Percentiles rank a stretch among this genome's conserved stretches.
phyloP scores from a whole-genome alignment of 2,329 filamentous ascomycete species.

The Gremmenia infestans region DNA sequence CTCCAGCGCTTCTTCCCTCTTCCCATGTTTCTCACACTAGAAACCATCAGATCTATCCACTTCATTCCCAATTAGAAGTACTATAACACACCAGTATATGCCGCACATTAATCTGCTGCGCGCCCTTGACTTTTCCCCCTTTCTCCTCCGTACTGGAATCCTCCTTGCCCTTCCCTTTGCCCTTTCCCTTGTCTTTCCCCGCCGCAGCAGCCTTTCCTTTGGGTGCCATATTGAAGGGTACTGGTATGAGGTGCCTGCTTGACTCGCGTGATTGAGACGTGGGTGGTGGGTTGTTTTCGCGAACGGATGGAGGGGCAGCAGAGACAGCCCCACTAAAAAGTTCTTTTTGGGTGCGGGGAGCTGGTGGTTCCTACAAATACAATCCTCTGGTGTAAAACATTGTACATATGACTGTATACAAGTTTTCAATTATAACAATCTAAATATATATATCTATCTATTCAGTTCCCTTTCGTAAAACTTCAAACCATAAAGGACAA shows the following conservation, averaged over 20 bases:
- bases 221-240: constrained; percentile 22
- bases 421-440: not conserved
- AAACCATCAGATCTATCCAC: not conserved
- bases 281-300: not conserved
- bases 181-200: constrained; percentile 22
- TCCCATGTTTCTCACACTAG: constrained; percentile 69
- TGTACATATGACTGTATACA: too few species aligned
- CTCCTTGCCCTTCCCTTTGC: constrained; percentile 32
- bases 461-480: too few species aligned
- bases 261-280: not conserved
- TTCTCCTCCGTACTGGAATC: constrained; percentile 37
- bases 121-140: constrained; percentile 49
- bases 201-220: constrained; percentile 28
- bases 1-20: constrained; percentile 69
- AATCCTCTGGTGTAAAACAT: not conserved
- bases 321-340: constrained; percentile 6
- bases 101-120: constrained; percentile 66
- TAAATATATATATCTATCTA: too few species aligned
- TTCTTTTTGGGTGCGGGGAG: not conserved
- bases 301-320: too few species aligned
- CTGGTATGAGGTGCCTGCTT: not conserved
- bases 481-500: too few species aligned
- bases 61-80: constrained; percentile 1
- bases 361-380: too few species aligned
- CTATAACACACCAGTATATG: constrained; percentile 48